phyloP scores from a whole-genome alignment of 2,329 filamentous ascomycete species.

The Colletotrichum horii region DNA sequence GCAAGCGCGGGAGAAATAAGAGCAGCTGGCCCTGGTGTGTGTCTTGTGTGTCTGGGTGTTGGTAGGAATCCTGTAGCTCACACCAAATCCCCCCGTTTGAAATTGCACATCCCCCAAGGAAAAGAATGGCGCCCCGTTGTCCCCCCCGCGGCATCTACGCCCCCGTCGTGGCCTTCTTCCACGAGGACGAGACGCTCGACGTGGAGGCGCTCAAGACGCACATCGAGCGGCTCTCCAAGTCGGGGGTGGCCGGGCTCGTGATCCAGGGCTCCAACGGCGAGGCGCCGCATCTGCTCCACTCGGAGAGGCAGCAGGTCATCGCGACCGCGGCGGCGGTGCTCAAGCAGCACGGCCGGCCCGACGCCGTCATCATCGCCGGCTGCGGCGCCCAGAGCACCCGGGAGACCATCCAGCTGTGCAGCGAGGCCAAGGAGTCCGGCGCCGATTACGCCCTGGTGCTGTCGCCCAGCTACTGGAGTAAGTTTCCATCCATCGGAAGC shows the following conservation, averaged over 20 bases:
- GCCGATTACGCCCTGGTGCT: constrained; percentile 67
- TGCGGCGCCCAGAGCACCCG: constrained; percentile 68
- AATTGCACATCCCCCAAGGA: background rate
- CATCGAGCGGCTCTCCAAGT: constrained; percentile 44
- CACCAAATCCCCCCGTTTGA: background rate
- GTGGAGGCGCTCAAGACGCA: constrained; percentile 42
- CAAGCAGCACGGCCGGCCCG: constrained; percentile 48
- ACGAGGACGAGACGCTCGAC: constrained; percentile 47
- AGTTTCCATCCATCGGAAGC: constrained; percentile 40
- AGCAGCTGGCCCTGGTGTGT: background rate
- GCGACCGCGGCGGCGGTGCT: constrained; percentile 56
- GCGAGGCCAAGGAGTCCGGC: constrained; percentile 63
- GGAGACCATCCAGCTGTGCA: constrained; percentile 64
- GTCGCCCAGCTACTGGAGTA: constrained; percentile 68
- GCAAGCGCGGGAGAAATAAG: background rate
- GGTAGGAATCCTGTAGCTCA: background rate
- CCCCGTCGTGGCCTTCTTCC: constrained; percentile 43
- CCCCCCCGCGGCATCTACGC: constrained; percentile 44
- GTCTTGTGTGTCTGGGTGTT: background rate
- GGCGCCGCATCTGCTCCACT: constrained; percentile 54
- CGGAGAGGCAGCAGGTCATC: constrained; percentile 62
- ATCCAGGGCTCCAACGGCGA: constrained; percentile 54
- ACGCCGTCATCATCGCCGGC: constrained; percentile 63
- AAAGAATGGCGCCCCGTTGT: background rate
- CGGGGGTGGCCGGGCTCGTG: constrained; percentile 50